Base-by-base conservation (phyloP, 495 filamentous ascomycete species). In the Aspergillus mulundensis region DNA sequence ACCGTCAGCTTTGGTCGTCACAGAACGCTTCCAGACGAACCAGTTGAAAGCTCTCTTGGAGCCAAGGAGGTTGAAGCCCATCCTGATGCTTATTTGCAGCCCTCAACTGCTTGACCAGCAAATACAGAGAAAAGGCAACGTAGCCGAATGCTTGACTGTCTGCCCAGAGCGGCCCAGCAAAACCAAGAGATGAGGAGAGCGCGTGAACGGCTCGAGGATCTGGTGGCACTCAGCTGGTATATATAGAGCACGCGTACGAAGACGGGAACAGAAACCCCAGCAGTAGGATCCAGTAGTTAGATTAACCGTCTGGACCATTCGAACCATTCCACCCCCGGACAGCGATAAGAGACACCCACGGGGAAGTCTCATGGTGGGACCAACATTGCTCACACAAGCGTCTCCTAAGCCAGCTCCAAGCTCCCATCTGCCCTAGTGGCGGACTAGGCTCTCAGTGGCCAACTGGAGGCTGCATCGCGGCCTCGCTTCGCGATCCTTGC, bases 21-120 rank as follows among this genome's bases (percentile, higher is more conserved):
- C 6, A 24, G 41, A 28, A 20, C 14, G 55, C 3, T 10, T 46
- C 8, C 18, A 32, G 24, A 48, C 61, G 7, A 51, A 74, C 71
- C 71, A 74, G 59, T 74, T 74, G 36, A 66, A 74, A 42, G 61
- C 68, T 63, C 71, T 60, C 59, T 74, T 74, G 21, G 64, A 63
- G 63, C 52, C 56, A 47, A 51, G 46, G 16, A 60, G 52, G 28
- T 53, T 48, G 18, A 55, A 24, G 12, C n/a, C 41, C 45, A 55
- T 46, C 38, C 21, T 52, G 45, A 32, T 46, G 53, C 32, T 47
- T 57, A 32, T 56, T 49, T 25, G 41, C 40, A 56, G 44, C 40
- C 34, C 41, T 30, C 28, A 24, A 34, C 39, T 49, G 50, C 55
- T 41, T 48, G 32, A 46, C 44, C 20, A 46, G 47, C 24, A 48